Percentiles rank a stretch among this genome's conserved stretches.
Evolutionary conservation across 768 basidiomycete genomes (phyloP).

Genomic region (Kwoniella pini): DNA sequence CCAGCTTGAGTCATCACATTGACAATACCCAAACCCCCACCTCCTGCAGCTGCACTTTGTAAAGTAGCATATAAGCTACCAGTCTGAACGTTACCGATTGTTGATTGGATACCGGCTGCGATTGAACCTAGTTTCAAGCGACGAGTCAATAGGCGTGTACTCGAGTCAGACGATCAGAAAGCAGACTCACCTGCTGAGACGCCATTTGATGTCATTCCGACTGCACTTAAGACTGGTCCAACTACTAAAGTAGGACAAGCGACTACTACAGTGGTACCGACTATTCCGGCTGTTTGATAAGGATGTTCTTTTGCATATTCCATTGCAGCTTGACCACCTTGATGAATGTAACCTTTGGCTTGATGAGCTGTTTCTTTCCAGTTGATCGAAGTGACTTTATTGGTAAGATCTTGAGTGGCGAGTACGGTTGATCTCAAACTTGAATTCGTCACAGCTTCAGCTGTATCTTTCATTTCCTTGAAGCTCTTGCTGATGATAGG

Average conservation of each 20-base stretch:
- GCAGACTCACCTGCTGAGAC: not conserved
- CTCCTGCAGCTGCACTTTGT: not conserved
- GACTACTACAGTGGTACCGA: not conserved
- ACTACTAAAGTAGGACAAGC: not conserved
- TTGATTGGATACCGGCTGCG: not conserved
- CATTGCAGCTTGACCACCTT: not conserved
- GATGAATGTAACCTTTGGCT: not conserved
- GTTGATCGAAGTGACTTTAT: not conserved
- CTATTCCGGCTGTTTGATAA: not conserved
- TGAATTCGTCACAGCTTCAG: not conserved
- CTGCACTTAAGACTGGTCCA: not conserved
- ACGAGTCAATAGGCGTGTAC: not conserved
- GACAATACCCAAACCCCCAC: not conserved
- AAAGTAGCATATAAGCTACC: not conserved
- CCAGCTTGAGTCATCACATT: not conserved
- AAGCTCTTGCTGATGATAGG: too few relatives aligned
- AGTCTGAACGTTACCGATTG: not conserved
- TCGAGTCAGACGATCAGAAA: not conserved
- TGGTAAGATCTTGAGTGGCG: not conserved
- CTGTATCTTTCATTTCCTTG: too few relatives aligned
- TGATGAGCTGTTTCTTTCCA: not conserved
- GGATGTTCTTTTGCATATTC: conserved; percentile 1
- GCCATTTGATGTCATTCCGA: not conserved
- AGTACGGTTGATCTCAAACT: too few relatives aligned
- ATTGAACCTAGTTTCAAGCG: not conserved